Base-by-base conservation (phyloP, 1,284 basidiomycete genomes). In the Ustilago tritici region DNA sequence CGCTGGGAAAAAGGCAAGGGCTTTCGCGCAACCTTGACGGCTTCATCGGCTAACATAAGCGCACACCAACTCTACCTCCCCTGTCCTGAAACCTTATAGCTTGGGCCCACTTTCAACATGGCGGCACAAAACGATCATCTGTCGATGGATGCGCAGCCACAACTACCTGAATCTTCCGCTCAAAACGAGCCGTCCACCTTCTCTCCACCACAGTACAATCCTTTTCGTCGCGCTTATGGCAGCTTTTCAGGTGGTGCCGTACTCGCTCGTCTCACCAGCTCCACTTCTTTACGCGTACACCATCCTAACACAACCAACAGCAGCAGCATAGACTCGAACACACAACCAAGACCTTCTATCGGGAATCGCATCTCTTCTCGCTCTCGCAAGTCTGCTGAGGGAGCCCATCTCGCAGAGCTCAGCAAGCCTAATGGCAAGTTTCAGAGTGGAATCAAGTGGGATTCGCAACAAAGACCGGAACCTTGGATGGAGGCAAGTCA, bases 401-500 rank as follows among this genome's bases (percentile, higher is more conserved):
- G 71, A 38, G 56, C 63, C n/a, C 65, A 82, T 28, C 52, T 78
- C 0, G 75, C 65, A 15, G 76, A 80, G 19, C 70, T 82, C n/a
- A 66, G 62, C 56, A 67, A 53, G 46, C 70, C 80, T 11, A 76
- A 52, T 2, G 66, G 76, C 41, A 82, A 82, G 56, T 82, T 76
- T 68, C 80, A 72, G 60, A 82, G 78, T 54, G 75, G 76, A 52
- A 61, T 74, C 53, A 73, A 71, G 28, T 79, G 69, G 70, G 58
- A 76, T n/a, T 67, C 67, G 15, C 64, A 76, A 19, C 61, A 73
- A 15, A 60, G 38, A 3, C 70, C 73, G 3, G 78, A 82, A 41
- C 76, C 81, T 17, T 82, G 75, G 38, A 75, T 79, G 79, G 74
- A 79, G 23, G 64, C 49, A 15, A 76, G 72, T 2, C 65, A 76